Evolutionary conservation across 495 filamentous ascomycete genomes (phyloP).

Genomic region (Daldinia grandis): DNA sequence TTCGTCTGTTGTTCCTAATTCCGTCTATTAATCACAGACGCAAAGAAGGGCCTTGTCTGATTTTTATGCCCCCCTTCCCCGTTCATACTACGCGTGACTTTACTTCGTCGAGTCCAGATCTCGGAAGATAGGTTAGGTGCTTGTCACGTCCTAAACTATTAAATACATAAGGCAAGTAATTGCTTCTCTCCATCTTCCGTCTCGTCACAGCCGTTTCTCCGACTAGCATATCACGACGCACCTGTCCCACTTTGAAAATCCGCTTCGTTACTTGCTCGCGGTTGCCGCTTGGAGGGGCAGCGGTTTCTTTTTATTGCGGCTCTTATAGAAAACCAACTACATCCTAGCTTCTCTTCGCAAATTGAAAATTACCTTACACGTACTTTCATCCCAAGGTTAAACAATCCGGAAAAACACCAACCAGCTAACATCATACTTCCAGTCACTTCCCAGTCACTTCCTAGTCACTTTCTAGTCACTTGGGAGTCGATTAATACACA

Average conservation of each 20-base stretch:
- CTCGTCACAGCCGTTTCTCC: neutral
- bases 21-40: slow-evolving; percentile 27
- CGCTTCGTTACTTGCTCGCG: slow-evolving; percentile 14
- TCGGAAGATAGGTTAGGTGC: slow-evolving; percentile 9
- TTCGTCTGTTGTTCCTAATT: slow-evolving; percentile 39
- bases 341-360: slow-evolving; percentile 11
- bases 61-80: slow-evolving; percentile 9
- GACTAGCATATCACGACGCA: slow-evolving; percentile 10
- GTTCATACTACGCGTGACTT: slow-evolving; percentile 26
- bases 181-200: neutral
- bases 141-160: slow-evolving; percentile 9
- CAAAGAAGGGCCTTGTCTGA: slow-evolving; percentile 5
- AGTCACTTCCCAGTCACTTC: no score
- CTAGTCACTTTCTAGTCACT: no score
- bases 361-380: slow-evolving; percentile 13
- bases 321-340: slow-evolving; percentile 31
- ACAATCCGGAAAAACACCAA: neutral
- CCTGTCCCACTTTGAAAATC: slow-evolving; percentile 14
- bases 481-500: slow-evolving; percentile 31
- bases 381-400: slow-evolving; percentile 22
- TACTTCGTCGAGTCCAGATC: slow-evolving; percentile 21
- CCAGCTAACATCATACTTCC: no score
- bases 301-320: slow-evolving; percentile 20
- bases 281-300: slow-evolving; percentile 17
- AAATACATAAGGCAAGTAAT: slow-evolving; percentile 36